A percentile compares a stretch with the other conserved stretches of the same genome.
Conservation (phyloP, 371 early-diverging fungal species). For the Apophysomyces elegans region DNA sequence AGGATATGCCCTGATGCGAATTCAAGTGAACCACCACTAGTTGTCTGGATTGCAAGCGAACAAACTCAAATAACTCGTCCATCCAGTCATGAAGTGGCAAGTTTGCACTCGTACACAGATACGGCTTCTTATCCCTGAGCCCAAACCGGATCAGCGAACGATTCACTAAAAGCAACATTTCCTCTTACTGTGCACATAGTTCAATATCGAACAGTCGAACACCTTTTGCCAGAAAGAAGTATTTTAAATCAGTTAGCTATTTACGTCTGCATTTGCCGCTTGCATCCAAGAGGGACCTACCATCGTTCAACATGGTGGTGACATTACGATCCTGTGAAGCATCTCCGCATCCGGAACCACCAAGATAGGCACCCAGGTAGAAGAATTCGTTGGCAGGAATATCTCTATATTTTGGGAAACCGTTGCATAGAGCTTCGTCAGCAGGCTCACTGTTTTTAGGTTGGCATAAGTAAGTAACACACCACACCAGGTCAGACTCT, state of each 20-base stretch:
- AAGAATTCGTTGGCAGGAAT: constrained; percentile 41
- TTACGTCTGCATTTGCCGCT: not conserved
- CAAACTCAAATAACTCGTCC: constrained; percentile 30
- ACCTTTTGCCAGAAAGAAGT: constrained; percentile 3
- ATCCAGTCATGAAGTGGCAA: constrained; percentile 24
- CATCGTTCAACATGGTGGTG: constrained; percentile 31
- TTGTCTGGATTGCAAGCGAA: constrained; percentile 28
- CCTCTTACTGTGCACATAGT: constrained; percentile 16
- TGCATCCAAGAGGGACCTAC: constrained; percentile 7
- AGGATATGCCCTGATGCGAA: constrained; percentile 15
- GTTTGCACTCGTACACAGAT: constrained; percentile 14
- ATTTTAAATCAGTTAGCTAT: not conserved
- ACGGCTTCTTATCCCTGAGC: constrained; percentile 9
- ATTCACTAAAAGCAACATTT: constrained; percentile 5
- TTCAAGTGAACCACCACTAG: constrained; percentile 33
- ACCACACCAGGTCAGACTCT: not conserved
- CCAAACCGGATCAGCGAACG: not conserved
- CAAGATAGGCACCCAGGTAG: constrained; percentile 38
- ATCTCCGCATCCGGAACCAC: constrained; percentile 16
- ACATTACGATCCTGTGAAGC: constrained; percentile 20
- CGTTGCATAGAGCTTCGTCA: constrained; percentile 35
- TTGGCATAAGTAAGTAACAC: too few relatives aligned
- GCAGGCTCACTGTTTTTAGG: not conserved
- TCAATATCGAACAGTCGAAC: constrained; percentile 21
- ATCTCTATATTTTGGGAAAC: constrained; percentile 33